Base-by-base conservation (phyloP, 768 basidiomycete genomes). In the Macrocybe gigantea region DNA sequence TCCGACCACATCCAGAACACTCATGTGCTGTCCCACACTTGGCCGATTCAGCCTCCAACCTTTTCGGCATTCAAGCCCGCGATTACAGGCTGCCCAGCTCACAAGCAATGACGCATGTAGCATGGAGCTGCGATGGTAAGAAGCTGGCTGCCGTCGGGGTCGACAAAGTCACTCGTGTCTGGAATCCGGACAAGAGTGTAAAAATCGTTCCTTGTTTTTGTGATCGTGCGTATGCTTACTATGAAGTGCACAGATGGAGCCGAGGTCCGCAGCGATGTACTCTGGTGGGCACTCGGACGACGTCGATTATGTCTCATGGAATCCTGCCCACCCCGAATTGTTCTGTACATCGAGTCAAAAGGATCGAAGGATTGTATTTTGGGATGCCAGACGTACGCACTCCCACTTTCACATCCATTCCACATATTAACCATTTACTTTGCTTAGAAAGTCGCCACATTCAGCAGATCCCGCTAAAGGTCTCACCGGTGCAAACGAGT, bases 101-200 rank as follows among this genome's bases (percentile, higher is more conserved):
- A 12, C 82, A 85, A 55, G 64, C 74, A 1, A 85, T 89, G 71
- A 85, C 73, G 39, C 85, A 88, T 59, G 80, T 90, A 45, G 84
- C 86, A 0, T 92, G 88, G 88, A 90, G 73, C 56, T 89, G 87
- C 56, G 88, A 91, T 57, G 88, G 88, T 12, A 83, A 82, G 68
- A 83, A 83, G 49, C 70, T 91, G 10, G 85, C 85, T 1, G 86
- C 80, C n/a, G 87, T 86, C 6, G 88, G 88, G 3, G 80, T 89
- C 38, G 88, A 92, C 68, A 88, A 85, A 58, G 65, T 70, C n/a
- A 80, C 80, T 8, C 70, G 88, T 54, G 64, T 91, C n/a, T 91
- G 87, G 85, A 65, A 69, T 44, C 86, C 88, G 5, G 88, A 90
- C 51, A 84, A 86, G 60, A 85, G 78, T 56, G 88, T 88, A 60